Conservation (phyloP, 805 yeast species). For the Teunomyces lycoperdinae region DNA sequence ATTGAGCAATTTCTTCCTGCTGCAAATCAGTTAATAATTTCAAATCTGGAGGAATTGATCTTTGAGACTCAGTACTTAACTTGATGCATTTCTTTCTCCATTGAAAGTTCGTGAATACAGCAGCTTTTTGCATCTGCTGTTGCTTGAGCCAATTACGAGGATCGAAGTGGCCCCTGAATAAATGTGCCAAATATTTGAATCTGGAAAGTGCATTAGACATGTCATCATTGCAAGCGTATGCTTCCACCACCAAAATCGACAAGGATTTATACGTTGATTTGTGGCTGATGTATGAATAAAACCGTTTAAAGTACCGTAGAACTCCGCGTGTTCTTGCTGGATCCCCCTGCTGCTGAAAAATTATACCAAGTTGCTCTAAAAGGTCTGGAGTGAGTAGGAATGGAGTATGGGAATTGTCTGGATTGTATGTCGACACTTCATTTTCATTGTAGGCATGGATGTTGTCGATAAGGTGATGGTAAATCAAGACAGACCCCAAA, state of each 20-base stretch:
- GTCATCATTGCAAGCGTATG: slow-evolving; percentile 21
- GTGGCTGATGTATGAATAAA: slow-evolving; percentile 34
- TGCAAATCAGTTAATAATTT: slow-evolving; percentile 8
- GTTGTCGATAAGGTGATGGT: slow-evolving; percentile 35
- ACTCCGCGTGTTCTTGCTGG: slow-evolving; percentile 27
- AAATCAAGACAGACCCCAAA: slow-evolving; percentile 31
- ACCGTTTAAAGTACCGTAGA: slow-evolving; percentile 33
- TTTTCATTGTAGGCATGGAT: slow-evolving; percentile 12
- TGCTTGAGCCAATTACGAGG: slow-evolving; percentile 8
- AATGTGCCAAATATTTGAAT: slow-evolving; percentile 19
- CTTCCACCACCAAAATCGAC: slow-evolving; percentile 28
- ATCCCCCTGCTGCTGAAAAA: slow-evolving; percentile 27
- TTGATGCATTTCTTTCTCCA: slow-evolving; percentile 25
- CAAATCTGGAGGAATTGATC: slow-evolving; percentile 3
- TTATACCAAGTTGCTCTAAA: slow-evolving; percentile 24
- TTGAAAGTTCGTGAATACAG: slow-evolving; percentile 14
- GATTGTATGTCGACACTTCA: slow-evolving; percentile 8
- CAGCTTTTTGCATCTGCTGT: slow-evolving; percentile 10
- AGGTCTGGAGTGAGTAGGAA: slow-evolving; percentile 30
- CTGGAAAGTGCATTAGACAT: slow-evolving; percentile 19
- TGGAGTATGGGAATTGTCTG: slow-evolving; percentile 22
- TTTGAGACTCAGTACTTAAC: slow-evolving; percentile 9
- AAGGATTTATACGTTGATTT: slow-evolving; percentile 25
- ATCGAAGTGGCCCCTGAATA: slow-evolving; percentile 19
- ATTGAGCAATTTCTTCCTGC: slow-evolving; percentile 4